phyloP scores from a whole-genome alignment of 768 basidiomycete species.

The Mycena pura region DNA sequence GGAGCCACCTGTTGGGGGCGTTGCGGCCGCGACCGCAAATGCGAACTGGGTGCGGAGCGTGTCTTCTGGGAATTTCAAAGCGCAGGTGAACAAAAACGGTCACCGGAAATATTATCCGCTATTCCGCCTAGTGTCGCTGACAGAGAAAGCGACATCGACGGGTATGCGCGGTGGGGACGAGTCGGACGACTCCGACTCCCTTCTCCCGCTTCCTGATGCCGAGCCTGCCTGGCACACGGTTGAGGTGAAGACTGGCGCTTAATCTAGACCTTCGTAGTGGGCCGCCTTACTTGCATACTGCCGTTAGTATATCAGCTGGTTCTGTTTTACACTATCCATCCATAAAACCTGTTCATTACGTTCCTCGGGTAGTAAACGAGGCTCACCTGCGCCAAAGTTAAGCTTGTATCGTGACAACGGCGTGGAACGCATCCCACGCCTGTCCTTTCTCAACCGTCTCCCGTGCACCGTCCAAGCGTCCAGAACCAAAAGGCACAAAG shows the following conservation, averaged over 20 bases:
- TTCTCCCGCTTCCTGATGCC: conserved; percentile 3
- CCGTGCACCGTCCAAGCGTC: background rate
- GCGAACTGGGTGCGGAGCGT: conserved; percentile 32
- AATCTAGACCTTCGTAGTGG: conserved; percentile 2
- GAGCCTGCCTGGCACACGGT: background rate
- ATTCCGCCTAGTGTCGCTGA: conserved; percentile 37
- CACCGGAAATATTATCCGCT: conserved; percentile 35
- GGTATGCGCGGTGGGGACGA: conserved; percentile 29
- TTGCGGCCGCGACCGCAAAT: conserved; percentile 20
- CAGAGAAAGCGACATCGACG: conserved; percentile 22
- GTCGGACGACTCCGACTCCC: background rate
- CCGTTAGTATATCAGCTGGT: too few species aligned
- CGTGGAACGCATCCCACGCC: background rate
- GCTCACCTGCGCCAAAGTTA: too few species aligned
- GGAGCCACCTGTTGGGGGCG: conserved; percentile 25
- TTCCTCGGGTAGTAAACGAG: too few species aligned
- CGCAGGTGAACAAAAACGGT: conserved; percentile 28
- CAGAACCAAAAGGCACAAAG: too few species aligned
- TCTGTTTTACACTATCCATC: too few species aligned
- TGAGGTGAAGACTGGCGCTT: background rate
- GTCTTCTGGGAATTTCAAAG: conserved; percentile 35
- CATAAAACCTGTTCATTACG: too few species aligned
- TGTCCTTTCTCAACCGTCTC: background rate
- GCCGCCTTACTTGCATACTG: too few species aligned
- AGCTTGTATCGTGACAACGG: background rate